Percentiles rank a stretch among this genome's conserved stretches.
phyloP scores from a whole-genome alignment of 169 alveolate species.

The Plasmodium coatneyi region DNA sequence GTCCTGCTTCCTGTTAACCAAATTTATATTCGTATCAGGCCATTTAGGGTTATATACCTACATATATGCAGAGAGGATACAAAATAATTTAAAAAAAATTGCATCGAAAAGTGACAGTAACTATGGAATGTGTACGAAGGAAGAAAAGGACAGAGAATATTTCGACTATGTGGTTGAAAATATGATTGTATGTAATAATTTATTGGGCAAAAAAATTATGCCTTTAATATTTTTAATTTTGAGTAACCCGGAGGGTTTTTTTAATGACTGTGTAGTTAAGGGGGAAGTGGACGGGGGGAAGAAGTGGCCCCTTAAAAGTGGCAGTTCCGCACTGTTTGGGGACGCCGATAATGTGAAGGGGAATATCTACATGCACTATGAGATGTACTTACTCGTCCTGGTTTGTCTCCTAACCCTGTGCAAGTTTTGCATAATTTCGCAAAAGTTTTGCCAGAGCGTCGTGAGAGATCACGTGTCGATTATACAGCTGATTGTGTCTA shows the following conservation, averaged over 20 bases:
- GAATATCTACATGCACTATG: conserved; percentile 55
- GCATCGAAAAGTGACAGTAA: conserved; percentile 52
- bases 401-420: conserved; percentile 64
- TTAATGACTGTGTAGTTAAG: conserved; percentile 26
- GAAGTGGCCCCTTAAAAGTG: background rate
- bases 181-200: conserved; percentile 68
- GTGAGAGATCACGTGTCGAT: conserved; percentile 10
- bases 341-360: background rate
- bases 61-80: conserved; percentile 68
- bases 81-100: conserved; percentile 43
- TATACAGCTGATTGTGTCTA: conserved; percentile 52
- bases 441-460: conserved; percentile 38
- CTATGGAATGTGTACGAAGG: conserved; percentile 71
- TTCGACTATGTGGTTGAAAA: conserved; percentile 68
- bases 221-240: conserved; percentile 64
- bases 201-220: conserved; percentile 52
- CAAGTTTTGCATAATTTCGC: conserved; percentile 60
- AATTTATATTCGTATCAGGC: conserved; percentile 46
- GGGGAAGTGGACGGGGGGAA: background rate
- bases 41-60: conserved; percentile 71
- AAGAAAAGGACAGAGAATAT: conserved; percentile 71
- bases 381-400: conserved; percentile 48
- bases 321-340: background rate
- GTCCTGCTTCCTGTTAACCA: conserved; percentile 41
- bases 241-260: conserved; percentile 34